Base-by-base conservation (phyloP, 148 eudicot genomes). In the Simmondsia chinensis region DNA sequence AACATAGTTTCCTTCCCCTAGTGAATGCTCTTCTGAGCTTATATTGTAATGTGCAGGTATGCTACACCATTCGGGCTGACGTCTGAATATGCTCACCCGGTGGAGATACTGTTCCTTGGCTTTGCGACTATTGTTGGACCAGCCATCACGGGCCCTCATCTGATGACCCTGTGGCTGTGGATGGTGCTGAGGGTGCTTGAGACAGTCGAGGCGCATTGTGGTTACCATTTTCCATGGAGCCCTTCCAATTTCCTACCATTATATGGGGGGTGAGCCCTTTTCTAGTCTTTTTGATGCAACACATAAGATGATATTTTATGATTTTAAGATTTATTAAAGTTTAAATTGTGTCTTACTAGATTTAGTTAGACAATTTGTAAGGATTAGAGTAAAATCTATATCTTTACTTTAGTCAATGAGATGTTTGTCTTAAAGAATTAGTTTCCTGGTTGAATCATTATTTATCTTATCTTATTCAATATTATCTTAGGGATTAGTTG, bases 21-120 rank as follows among this genome's bases (percentile, higher is more conserved):
- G 14, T 46, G 6, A 16, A 5, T 16, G 21, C 21, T 46, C 16
- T 28, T 22, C 43, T 35, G 45, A 52, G 33, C n/a, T 40, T 65
- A 24, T 52, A 50, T 30, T 55, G 8, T 17, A 29, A 30, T 35
- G 9, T 48, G 42, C 73, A 89, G 95, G 61, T 89, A 84, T 65
- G 97, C 97, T 10, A 89, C 97, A 25, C 95, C 97, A 33, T 89
- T 89, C 73, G 97, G 97, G 57, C 69, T 89, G 78, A 89, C 97
- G 15, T 89, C 95, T 57, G 97, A 84, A 65, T 89, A 89, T 74
- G 95, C 97, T 50, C 97, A 89, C 48, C 97, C 97, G 33, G 93
- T 87, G 54, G 97, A 89, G 52, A 89, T 89, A 43, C 61, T 89
- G 36, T 89, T 89, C 63, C 97, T 89, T 51, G 97, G 97, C 28